Conservation (phyloP, 139 green algal genomes). For the Chlorella vulgaris region DNA sequence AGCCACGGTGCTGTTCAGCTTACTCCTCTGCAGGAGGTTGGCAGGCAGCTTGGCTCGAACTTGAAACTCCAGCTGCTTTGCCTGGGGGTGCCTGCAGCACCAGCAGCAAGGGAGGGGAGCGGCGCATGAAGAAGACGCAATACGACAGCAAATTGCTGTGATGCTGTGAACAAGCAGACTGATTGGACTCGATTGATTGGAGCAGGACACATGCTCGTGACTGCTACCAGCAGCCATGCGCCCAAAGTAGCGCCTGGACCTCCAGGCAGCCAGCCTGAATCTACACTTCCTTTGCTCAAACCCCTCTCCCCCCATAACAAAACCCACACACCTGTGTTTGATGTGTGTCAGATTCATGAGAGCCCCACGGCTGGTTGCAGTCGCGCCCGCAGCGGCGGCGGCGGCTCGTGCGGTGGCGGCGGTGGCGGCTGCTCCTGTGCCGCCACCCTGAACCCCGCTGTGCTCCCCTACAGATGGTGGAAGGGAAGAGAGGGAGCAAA, state of each 20-base stretch:
- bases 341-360: constrained; percentile 1
- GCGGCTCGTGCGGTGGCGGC: background rate
- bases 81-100: background rate
- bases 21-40: background rate
- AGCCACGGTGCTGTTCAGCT: constrained; percentile 5
- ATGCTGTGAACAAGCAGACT: too few species aligned
- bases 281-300: too few species aligned
- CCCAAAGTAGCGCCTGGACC: too few species aligned
- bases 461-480: constrained; percentile 1
- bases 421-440: background rate
- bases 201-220: too few species aligned
- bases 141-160: background rate
- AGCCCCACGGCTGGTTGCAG: background rate
- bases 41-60: constrained; percentile 10
- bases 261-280: too few species aligned
- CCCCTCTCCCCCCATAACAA: too few species aligned
- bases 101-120: background rate
- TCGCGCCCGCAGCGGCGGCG: background rate
- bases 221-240: too few species aligned
- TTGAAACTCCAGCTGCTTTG: constrained; percentile 17
- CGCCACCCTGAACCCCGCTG: constrained; percentile 28
- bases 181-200: too few species aligned
- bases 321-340: background rate
- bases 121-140: too few species aligned
- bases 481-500: background rate